These are phyloP conservation scores for Pneumocystis murina DNA, from an alignment of 1,139 yeast genomes.

Conservation along the genomic window DNA sequence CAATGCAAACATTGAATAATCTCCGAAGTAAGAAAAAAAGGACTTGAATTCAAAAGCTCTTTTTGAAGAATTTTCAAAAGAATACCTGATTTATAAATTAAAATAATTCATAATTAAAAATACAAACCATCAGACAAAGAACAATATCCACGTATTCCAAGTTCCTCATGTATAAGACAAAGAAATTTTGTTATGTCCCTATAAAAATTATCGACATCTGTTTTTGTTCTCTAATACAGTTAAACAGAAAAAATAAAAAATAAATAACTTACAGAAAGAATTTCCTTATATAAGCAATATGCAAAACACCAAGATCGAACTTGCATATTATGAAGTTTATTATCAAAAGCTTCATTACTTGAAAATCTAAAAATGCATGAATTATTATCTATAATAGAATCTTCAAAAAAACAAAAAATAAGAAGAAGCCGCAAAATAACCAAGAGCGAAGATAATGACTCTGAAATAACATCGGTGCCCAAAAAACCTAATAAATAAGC, in stretches of 20 bases:
- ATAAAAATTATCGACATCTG: constrained; percentile 8
- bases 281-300: constrained; percentile 5
- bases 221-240: constrained; percentile 8
- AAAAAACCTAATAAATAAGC: neutral
- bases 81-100: neutral
- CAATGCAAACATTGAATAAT: constrained; percentile 65
- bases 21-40: constrained; percentile 27
- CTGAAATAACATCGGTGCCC: constrained; percentile 7
- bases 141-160: constrained; percentile 60
- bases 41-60: constrained; percentile 37
- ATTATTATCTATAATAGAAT: constrained; percentile 10
- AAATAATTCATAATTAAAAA: neutral
- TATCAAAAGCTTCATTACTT: neutral
- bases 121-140: constrained; percentile 41
- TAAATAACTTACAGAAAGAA: neutral
- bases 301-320: constrained; percentile 10
- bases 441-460: constrained; percentile 20
- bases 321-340: neutral
- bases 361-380: neutral
- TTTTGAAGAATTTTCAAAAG: constrained; percentile 49
- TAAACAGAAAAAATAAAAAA: neutral
- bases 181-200: constrained; percentile 17
- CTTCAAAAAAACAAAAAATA: constrained; percentile 30
- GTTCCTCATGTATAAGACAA: constrained; percentile 51
- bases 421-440: constrained; percentile 29